Base-by-base conservation (phyloP, 139 green algal genomes). In the Chlamydomonas schloesseri region DNA sequence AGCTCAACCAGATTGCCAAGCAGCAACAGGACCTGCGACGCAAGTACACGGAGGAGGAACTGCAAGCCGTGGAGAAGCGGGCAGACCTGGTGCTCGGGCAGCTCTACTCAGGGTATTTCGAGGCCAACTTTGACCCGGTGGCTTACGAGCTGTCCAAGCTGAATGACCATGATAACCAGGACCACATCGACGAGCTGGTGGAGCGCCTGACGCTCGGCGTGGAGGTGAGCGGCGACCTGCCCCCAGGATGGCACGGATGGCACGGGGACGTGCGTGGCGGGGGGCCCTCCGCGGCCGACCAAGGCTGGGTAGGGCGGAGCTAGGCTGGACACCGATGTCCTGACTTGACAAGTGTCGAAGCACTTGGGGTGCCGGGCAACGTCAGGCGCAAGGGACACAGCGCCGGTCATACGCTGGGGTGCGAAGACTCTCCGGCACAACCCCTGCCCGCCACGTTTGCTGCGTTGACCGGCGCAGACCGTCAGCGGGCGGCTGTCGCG, bases 181-280 rank as follows among this genome's bases (percentile, higher is more conserved):
- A 91, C 11, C 88, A 94, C 13, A 89, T 95, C 31, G 93, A 95
- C 53, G 62, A 47, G 13, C 33, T 92, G 29, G 93, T 95, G 37
- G 93, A 95, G 26, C 47, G 79, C 36, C 81, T 95, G 3, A 86
- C 89, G 17, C 62, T 77, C 9, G 89, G 89, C 28, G 82, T 95
- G 5, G 93, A 95, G 88, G 92, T 95, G 47, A 36, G 81, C 5
- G 10, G 5, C 14, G 67, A 2, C 17, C 15, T 6, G 46, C 42
- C n/a, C n/a, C 42, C 6, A 50, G 42, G 42, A 8, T 50, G 42
- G 42, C 8, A n/a, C n/a, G 42, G 42, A 50, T 50, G 42, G 42
- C 42, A 50, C 42, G 42, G 42, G 42, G 6, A 50, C 42, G 42
- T 5, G 42, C 42, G 42, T 50, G 42, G 42, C 42, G n/a, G n/a